A percentile compares a stretch with the other conserved stretches of the same genome.
Evolutionary conservation across 306 rosid genomes (phyloP).

Genomic region (Arachis hypogaea): DNA sequence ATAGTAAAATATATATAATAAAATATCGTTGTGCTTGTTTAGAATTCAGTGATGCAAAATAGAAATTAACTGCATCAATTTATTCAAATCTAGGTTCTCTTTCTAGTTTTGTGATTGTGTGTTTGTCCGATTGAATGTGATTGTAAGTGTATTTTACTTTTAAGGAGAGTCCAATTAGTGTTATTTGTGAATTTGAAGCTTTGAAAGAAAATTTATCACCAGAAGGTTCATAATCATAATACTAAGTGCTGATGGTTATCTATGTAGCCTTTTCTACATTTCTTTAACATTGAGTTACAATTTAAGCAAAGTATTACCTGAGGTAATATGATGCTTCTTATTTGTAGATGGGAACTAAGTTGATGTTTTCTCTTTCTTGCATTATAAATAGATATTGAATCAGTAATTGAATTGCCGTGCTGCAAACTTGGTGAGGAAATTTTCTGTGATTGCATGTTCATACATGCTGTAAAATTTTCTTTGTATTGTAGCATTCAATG

Average conservation of each 20-base stretch:
- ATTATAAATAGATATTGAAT: background rate
- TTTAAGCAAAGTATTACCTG: background rate
- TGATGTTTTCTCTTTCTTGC: conserved; percentile 19
- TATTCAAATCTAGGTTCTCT: background rate
- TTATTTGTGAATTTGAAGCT: conserved; percentile 13
- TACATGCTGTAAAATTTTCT: too few relatives aligned
- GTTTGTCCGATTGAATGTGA: conserved; percentile 7
- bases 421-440: too few relatives aligned
- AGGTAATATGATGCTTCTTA: conserved; percentile 15
- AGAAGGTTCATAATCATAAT: conserved; percentile 13
- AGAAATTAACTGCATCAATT: too few relatives aligned
- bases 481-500: too few relatives aligned
- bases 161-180: conserved; percentile 23
- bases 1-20: too few relatives aligned
- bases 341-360: background rate
- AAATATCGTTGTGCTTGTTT: background rate
- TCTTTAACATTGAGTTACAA: conserved; percentile 1
- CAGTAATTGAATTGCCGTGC: background rate
- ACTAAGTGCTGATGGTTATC: background rate
- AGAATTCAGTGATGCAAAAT: background rate
- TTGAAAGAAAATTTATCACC: background rate
- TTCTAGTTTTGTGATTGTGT: background rate
- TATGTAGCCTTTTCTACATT: conserved; percentile 11
- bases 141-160: background rate
- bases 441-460: too few relatives aligned